A percentile compares a stretch with the other conserved stretches of the same genome.
These are phyloP conservation scores for Alternaria consortialis DNA, from an alignment of 2,329 filamentous ascomycete species.

Conservation along the genomic window DNA sequence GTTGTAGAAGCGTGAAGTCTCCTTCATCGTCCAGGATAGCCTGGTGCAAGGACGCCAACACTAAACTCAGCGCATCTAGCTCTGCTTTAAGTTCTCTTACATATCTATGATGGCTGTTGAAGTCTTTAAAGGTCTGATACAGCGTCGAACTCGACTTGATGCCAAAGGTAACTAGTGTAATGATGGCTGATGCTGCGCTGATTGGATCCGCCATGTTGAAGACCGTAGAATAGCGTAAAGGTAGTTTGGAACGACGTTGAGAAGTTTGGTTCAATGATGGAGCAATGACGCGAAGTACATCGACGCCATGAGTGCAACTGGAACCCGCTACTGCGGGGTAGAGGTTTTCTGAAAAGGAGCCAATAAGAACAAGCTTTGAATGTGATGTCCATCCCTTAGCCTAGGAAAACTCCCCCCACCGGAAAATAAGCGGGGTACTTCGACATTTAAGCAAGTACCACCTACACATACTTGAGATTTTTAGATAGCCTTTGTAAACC, in stretches of 20 bases:
- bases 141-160: constrained; percentile 21
- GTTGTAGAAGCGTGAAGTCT: constrained; percentile 33
- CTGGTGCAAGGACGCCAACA: constrained; percentile 19
- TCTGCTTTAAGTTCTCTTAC: constrained; percentile 23
- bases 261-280: not conserved
- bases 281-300: not conserved
- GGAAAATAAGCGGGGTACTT: too few species aligned
- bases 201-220: constrained; percentile 24
- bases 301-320: not conserved
- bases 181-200: constrained; percentile 20
- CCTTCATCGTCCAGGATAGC: constrained; percentile 13
- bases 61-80: constrained; percentile 19
- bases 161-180: constrained; percentile 20
- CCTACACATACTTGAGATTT: too few species aligned
- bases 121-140: constrained; percentile 19
- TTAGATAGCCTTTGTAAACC: too few species aligned
- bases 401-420: too few species aligned
- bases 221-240: not conserved
- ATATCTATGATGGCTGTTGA: constrained; percentile 18
- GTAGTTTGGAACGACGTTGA: not conserved
- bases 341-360: not conserved
- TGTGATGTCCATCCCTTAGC: too few species aligned
- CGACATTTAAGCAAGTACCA: too few species aligned
- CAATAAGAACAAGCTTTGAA: not conserved
- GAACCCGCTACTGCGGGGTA: not conserved